Evolutionary conservation across 148 eudicot genomes (phyloP).

Genomic region (Vaccinium myrtillus): DNA sequence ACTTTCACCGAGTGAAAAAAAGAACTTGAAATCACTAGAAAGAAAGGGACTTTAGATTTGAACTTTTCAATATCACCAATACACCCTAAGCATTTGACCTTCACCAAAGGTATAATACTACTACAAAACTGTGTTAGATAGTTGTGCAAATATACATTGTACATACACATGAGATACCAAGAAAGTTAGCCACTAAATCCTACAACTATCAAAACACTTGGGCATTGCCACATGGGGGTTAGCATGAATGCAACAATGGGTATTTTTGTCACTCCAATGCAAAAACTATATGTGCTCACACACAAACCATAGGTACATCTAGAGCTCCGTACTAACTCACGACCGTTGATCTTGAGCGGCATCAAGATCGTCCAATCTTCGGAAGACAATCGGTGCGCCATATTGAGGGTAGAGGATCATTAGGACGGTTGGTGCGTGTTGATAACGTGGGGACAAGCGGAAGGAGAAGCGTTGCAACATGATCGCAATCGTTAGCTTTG

Average conservation of each 20-base stretch:
- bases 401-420: slow-evolving; percentile 88
- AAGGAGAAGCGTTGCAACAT: slow-evolving; percentile 70
- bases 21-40: slow-evolving; percentile 15
- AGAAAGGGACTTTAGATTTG: background rate
- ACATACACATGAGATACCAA: slow-evolving; percentile 25
- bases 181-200: slow-evolving; percentile 22
- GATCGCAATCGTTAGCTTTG: slow-evolving; percentile 69
- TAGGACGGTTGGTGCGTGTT: slow-evolving; percentile 82
- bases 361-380: slow-evolving; percentile 23
- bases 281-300: slow-evolving; percentile 25
- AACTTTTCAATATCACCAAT: background rate
- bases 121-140: slow-evolving; percentile 35
- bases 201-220: slow-evolving; percentile 17
- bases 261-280: slow-evolving; percentile 27
- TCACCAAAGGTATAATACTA: slow-evolving; percentile 16
- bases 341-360: slow-evolving; percentile 25
- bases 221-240: slow-evolving; percentile 26
- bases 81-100: slow-evolving; percentile 21
- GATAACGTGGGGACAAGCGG: slow-evolving; percentile 59
- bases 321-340: background rate
- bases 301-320: slow-evolving; percentile 16
- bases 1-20: too few relatives aligned
- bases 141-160: slow-evolving; percentile 43
- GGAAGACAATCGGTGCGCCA: slow-evolving; percentile 79
- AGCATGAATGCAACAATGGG: slow-evolving; percentile 29